Evolutionary conservation across 129 eudicot genomes (phyloP).

Genomic region (Logfia minima): DNA sequence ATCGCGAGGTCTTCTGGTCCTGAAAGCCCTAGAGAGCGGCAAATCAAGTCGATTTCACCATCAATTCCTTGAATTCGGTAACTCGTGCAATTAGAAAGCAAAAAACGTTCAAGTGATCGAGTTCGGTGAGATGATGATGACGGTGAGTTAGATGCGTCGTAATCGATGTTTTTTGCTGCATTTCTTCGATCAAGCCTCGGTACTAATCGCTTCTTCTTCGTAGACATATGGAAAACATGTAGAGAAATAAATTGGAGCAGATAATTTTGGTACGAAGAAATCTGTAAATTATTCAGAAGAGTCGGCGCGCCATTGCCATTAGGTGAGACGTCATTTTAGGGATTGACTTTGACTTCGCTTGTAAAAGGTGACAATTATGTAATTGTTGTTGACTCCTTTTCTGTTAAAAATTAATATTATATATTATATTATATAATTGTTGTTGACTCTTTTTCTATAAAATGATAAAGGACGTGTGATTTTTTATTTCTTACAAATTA

Average conservation of each 20-base stretch:
- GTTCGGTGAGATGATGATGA: slow-evolving; percentile 32
- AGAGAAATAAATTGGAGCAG: background rate
- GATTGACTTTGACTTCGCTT: background rate
- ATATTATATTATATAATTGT: too few species aligned
- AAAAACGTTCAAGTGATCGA: slow-evolving; percentile 41
- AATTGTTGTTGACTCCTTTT: too few species aligned
- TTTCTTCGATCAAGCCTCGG: slow-evolving; percentile 50
- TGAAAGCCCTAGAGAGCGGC: slow-evolving; percentile 50
- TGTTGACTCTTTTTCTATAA: too few species aligned
- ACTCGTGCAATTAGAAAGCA: slow-evolving; percentile 33
- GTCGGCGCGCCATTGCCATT: background rate
- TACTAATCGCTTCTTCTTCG: slow-evolving; percentile 10
- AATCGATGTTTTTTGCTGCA: slow-evolving; percentile 44
- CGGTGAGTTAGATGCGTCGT: slow-evolving; percentile 37
- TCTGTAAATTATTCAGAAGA: background rate
- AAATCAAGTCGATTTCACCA: slow-evolving; percentile 49
- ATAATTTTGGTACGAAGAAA: background rate
- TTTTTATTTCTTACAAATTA: too few species aligned
- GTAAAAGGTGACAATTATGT: too few species aligned
- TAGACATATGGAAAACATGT: slow-evolving; percentile 17
- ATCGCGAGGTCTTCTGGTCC: slow-evolving; percentile 64
- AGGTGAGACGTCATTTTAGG: background rate
- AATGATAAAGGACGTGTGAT: too few species aligned
- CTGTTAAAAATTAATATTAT: too few species aligned
- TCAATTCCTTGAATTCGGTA: slow-evolving; percentile 50